These are phyloP conservation scores for Hylodesmum podocarpum DNA, from an alignment of 306 rosid species.

Conservation along the genomic window DNA sequence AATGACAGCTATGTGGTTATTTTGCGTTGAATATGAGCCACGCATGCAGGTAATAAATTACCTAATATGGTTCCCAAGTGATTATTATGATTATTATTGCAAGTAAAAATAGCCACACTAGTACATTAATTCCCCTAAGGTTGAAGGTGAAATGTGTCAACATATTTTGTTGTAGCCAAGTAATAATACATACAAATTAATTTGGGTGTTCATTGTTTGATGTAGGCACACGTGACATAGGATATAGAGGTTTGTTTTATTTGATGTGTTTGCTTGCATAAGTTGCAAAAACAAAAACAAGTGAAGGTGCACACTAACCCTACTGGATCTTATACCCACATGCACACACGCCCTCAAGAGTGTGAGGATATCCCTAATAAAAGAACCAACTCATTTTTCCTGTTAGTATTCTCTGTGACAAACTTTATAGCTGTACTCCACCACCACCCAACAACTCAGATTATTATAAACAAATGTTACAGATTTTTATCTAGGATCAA, in stretches of 20 bases:
- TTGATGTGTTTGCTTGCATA: background rate
- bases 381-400: constrained; percentile 7
- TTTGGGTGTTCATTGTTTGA: background rate
- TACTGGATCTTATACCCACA: background rate
- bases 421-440: constrained; percentile 44
- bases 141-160: background rate
- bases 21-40: background rate
- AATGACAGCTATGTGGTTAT: background rate
- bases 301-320: background rate
- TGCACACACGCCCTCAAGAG: background rate
- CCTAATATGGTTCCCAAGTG: background rate
- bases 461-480: background rate
- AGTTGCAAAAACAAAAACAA: background rate
- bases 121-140: background rate
- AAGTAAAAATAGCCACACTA: background rate
- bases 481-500: background rate
- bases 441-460: constrained; percentile 3
- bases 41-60: background rate
- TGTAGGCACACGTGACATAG: constrained; percentile 22
- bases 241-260: background rate
- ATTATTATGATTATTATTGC: background rate
- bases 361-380: constrained; percentile 20
- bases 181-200: background rate
- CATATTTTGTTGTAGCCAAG: background rate
- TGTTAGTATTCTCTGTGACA: background rate